phyloP scores from a whole-genome alignment of 169 alveolate species.

The Cryptosporidium meleagridis region DNA sequence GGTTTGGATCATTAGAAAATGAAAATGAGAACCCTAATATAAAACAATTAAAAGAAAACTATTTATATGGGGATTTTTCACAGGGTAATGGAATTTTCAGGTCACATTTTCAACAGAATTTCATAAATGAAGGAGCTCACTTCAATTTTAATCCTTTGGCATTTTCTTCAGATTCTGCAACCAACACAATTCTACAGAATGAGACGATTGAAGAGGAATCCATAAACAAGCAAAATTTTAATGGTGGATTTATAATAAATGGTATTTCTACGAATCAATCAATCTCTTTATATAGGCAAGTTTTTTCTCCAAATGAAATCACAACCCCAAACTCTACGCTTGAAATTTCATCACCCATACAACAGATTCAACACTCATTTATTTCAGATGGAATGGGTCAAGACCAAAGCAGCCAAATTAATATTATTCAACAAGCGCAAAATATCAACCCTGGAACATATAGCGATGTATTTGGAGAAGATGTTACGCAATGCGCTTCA shows the following conservation, averaged over 20 bases:
- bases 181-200: conserved; percentile 15
- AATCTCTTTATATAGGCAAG: conserved; percentile 51
- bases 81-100: conserved; percentile 41
- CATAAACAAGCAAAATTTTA: conserved; percentile 36
- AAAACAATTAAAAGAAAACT: conserved; percentile 5
- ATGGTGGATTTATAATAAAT: background rate
- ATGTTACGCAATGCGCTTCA: conserved; percentile 39
- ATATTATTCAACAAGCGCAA: conserved; percentile 35
- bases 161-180: conserved; percentile 40
- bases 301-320: conserved; percentile 51
- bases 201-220: conserved; percentile 30
- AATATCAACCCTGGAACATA: conserved; percentile 40
- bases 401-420: conserved; percentile 48
- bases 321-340: conserved; percentile 62
- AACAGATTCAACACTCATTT: conserved; percentile 35
- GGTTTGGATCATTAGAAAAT: conserved; percentile 8
- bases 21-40: conserved; percentile 60
- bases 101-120: conserved; percentile 23
- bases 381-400: conserved; percentile 60
- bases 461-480: conserved; percentile 69
- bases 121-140: conserved; percentile 28
- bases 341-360: conserved; percentile 68
- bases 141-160: conserved; percentile 48
- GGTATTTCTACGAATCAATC: conserved; percentile 5
- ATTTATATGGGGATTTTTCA: conserved; percentile 26